Conservation (phyloP, 1,284 basidiomycete genomes). For the Pyrrhoderma lamaoense region DNA sequence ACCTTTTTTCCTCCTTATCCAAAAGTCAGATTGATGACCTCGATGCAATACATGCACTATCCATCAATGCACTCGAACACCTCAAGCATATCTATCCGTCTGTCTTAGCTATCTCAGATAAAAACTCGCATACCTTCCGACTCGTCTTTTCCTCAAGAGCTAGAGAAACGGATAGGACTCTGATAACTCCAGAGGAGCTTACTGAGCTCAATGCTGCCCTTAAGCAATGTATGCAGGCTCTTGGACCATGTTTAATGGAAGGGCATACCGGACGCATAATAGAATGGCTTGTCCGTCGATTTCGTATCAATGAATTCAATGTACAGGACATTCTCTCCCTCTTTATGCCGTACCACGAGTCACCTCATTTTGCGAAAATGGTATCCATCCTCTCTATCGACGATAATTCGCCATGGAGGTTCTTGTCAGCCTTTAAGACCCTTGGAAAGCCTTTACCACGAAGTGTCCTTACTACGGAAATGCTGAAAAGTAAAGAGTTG, state of each 20-base stretch:
- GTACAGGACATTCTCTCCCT: conserved; percentile 70
- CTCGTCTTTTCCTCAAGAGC: conserved; percentile 78
- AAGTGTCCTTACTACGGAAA: conserved; percentile 61
- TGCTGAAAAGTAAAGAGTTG: conserved; percentile 65
- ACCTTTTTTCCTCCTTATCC: conserved; percentile 81
- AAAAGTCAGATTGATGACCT: conserved; percentile 74
- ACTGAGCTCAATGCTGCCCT: conserved; percentile 55
- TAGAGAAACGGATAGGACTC: conserved; percentile 75
- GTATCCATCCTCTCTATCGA: conserved; percentile 77
- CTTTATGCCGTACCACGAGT: conserved; percentile 94
- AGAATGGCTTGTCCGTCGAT: conserved; percentile 93
- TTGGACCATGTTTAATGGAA: conserved; percentile 81
- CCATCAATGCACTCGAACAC: conserved; percentile 75
- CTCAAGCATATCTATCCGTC: conserved; percentile 58
- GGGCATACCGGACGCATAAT: conserved; percentile 81
- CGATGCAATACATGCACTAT: conserved; percentile 82
- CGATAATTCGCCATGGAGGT: conserved; percentile 45
- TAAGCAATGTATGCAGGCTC: conserved; percentile 55
- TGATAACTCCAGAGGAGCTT: conserved; percentile 62
- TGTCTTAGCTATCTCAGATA: conserved; percentile 57
- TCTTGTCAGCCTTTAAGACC: conserved; percentile 71
- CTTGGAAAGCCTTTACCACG: conserved; percentile 68
- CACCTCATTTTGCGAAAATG: conserved; percentile 92
- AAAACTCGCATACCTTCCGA: conserved; percentile 3
- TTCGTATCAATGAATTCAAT: conserved; percentile 95